These are phyloP conservation scores for Dillenia turbinata DNA, from an alignment of 164 flowering plant genomes.

Conservation along the genomic window DNA sequence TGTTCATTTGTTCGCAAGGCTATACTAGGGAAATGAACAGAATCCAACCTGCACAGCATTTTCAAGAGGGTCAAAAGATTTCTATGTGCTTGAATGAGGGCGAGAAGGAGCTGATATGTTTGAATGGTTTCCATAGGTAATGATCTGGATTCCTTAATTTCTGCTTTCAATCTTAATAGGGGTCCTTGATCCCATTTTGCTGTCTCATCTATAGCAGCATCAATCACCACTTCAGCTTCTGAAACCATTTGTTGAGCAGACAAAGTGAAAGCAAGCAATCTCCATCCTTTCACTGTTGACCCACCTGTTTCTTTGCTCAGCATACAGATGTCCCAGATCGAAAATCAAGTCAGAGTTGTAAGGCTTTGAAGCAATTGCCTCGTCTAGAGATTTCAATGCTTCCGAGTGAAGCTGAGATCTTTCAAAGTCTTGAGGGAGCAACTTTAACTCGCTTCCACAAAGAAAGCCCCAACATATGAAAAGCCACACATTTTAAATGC, in stretches of 20 bases:
- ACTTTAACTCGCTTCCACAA: conserved; percentile 75
- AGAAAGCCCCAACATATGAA: conserved; percentile 77
- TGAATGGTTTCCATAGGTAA: conserved; percentile 80
- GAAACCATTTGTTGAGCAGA: conserved; percentile 79
- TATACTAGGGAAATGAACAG: neutral
- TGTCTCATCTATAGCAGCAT: conserved; percentile 96
- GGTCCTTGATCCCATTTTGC: conserved; percentile 98
- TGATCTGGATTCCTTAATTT: conserved; percentile 67
- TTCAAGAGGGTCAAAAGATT: conserved; percentile 57
- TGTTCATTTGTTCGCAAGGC: no score
- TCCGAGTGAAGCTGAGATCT: conserved; percentile 79
- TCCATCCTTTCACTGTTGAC: conserved; percentile 81
- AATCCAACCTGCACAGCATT: conserved; percentile 50
- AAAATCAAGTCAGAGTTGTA: conserved; percentile 64
- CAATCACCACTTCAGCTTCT: conserved; percentile 85
- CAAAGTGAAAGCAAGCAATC: conserved; percentile 79
- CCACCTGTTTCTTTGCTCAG: conserved; percentile 94
- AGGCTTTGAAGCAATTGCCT: conserved; percentile 49
- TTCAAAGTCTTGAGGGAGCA: conserved; percentile 68
- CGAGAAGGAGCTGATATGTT: conserved; percentile 81
- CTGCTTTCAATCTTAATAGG: conserved; percentile 83
- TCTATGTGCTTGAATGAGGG: conserved; percentile 87
- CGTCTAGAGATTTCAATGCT: conserved; percentile 75
- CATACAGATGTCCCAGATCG: conserved; percentile 76
- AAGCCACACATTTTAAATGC: conserved; percentile 74